These are phyloP conservation scores for Myochromella boudieri DNA, from an alignment of 768 basidiomycete genomes.

Conservation along the genomic window DNA sequence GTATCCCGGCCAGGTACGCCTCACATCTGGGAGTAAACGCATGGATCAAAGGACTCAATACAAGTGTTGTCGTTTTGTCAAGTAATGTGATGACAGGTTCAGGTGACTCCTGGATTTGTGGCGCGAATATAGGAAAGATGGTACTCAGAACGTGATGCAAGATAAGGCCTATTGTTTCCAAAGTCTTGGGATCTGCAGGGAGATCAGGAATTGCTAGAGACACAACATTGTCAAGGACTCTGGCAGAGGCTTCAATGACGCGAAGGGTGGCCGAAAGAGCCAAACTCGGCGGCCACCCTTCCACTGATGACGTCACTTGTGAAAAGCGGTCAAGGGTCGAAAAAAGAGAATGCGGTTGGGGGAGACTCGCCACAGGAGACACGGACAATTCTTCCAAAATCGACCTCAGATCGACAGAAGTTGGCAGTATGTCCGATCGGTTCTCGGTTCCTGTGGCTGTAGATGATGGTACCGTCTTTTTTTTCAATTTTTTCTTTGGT, in stretches of 20 bases:
- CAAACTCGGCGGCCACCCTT: slow-evolving; percentile 21
- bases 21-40: slow-evolving; percentile 14
- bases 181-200: slow-evolving; percentile 15
- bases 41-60: slow-evolving; percentile 16
- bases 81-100: slow-evolving; percentile 15
- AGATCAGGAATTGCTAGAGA: not conserved
- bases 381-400: slow-evolving; percentile 18
- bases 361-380: slow-evolving; percentile 3
- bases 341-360: slow-evolving; percentile 22
- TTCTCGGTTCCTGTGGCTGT: slow-evolving; percentile 12
- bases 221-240: slow-evolving; percentile 12
- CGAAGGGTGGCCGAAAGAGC: slow-evolving; percentile 30
- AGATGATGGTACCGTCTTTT: slow-evolving; percentile 8
- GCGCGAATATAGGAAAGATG: slow-evolving; percentile 17
- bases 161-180: slow-evolving; percentile 20
- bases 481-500: slow-evolving; percentile 20
- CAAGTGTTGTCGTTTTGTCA: slow-evolving; percentile 14
- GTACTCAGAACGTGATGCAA: slow-evolving; percentile 18
- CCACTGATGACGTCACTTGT: slow-evolving; percentile 25
- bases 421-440: slow-evolving; percentile 3
- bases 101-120: slow-evolving; percentile 3
- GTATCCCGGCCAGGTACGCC: slow-evolving; percentile 13
- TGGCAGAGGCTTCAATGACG: slow-evolving; percentile 26
- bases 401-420: slow-evolving; percentile 15
- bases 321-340: slow-evolving; percentile 28